Base-by-base conservation (phyloP, 1,284 basidiomycete genomes). In the Apiotrichum akiyoshidainum region DNA sequence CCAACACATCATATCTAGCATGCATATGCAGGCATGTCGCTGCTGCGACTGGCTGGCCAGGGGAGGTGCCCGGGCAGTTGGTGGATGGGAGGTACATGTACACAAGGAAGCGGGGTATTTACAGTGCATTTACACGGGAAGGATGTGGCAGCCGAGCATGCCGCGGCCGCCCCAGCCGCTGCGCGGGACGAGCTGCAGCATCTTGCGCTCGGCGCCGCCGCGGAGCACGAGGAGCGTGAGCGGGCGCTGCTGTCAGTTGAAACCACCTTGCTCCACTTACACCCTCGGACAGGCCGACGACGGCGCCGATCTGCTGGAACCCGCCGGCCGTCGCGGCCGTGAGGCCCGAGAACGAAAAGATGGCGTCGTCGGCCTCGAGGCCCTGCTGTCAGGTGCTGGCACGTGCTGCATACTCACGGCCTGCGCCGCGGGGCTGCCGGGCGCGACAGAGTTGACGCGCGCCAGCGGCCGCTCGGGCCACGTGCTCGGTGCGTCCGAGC, bases 61-160 rank as follows among this genome's bases (percentile, higher is more conserved):
- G 26, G 26, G 7, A 7, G 3, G 26, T 3, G 26, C 4, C 26
- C 26, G 26, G 26, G 26, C 4, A 31, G 26, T 31, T 31, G 26
- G 26, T 31, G 7, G 26, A 31, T 31, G 4, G n/a, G n/a, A 31
- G 7, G 26, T 31, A 31, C 26, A 31, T 31, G 26, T 31, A 31
- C 26, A 31, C 26, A 31, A 31, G 26, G n/a, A n/a, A 31, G 26
- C 4, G 26, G 26, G 26, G 26, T 31, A 31, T 31, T 31, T 31
- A 31, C 26, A 31, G n/a, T n/a, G n/a, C 26, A 31, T 40, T 47
- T 57, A 76, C 33, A 64, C 58, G 17, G 87, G 87, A 5, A 89
- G 81, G 54, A 90, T 87, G 72, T 89, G 87, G 70, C 88, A 90
- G n/a, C 91, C 91, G 33, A 94, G 79, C 70, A 88, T 80, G 14